Evolutionary conservation across 1,284 basidiomycete genomes (phyloP), one percentile per base, ranked within the genome.

Genomic region (Malassezia nana): DNA sequence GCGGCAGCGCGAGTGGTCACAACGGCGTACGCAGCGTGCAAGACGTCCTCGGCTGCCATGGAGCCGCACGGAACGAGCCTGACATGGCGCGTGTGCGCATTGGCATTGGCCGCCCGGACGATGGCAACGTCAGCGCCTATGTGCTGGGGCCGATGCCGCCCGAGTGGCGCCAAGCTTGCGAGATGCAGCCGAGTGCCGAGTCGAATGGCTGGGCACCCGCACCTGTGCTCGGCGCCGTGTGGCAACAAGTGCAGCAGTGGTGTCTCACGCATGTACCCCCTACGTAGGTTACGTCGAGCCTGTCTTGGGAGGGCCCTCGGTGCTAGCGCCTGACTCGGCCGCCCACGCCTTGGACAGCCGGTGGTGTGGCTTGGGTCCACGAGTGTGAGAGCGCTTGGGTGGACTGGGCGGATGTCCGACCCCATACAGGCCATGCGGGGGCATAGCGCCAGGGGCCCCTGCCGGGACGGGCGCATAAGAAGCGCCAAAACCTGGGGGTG

Each of bases 11-110:
- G n/a, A 44, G 16, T 8, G 54, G 54, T 2, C 54, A 56, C 33
- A 56, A 56, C 25, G 54, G 54, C 16, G 54, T 56, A 38, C 41
- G 44, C 25, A 56, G 54, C 18, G 49, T 47, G 33, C 54, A 46
- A 26, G 25, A 38, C 12, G 25, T 35, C n/a, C 39, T 50, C 12
- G 26, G 40, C 4, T 33, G 31, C 20, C 30, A 30, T 25, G 46
- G 46, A 2, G 4, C 22, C 6, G 8, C 12, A 6, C 10, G 24
- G 9, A 15, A 41, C 8, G 42, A 22, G 13, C 28, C 16, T 7
- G 48, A 46, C 28, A 24, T 50, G 5, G 54, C 48, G 18, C 48
- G 48, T n/a, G 9, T 51, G 4, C 42, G 54, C 9, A 26, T 56
- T 6, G 48, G 54, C 9, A 56, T 56, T 29, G 54, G 41, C 4